Conservation (phyloP, 345 rosid genomes). For the Moringa oleifera region DNA sequence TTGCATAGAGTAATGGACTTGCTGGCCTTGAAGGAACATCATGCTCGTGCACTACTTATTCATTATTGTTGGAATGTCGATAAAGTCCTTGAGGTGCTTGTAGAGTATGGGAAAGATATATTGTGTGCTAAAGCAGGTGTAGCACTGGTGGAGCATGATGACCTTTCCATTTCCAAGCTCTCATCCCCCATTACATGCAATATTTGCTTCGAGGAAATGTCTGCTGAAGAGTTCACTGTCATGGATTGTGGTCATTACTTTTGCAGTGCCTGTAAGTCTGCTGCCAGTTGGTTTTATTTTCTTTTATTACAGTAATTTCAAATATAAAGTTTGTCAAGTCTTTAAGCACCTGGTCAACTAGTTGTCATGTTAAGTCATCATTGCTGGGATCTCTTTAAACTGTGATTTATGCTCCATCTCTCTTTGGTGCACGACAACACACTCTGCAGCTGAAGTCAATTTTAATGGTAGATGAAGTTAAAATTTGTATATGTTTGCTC, state of each 20-base stretch:
- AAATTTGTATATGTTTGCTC: too few species aligned
- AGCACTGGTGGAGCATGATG: conserved; percentile 12
- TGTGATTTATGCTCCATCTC: too few species aligned
- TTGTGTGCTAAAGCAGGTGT: conserved; percentile 31
- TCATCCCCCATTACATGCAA: conserved; percentile 19
- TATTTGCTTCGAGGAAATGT: conserved; percentile 35
- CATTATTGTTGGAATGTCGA: conserved; percentile 38
- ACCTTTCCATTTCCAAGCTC: neutral
- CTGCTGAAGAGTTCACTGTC: conserved; percentile 17
- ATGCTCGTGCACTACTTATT: conserved; percentile 33
- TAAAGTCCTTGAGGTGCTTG: conserved; percentile 25
- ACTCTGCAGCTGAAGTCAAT: too few species aligned
- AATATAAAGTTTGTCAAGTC: too few species aligned
- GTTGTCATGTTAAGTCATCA: too few species aligned
- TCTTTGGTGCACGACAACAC: too few species aligned
- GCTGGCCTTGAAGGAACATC: conserved; percentile 33
- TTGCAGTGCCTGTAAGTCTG: conserved; percentile 38
- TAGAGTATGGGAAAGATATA: conserved; percentile 30
- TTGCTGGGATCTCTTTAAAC: too few species aligned
- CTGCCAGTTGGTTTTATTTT: neutral
- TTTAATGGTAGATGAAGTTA: too few species aligned
- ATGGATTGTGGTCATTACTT: conserved; percentile 44
- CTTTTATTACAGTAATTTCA: too few species aligned
- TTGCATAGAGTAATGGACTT: conserved; percentile 45
- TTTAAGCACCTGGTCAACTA: too few species aligned